Conservation (phyloP, 805 yeast species). For the Wickerhamomyces alni region DNA sequence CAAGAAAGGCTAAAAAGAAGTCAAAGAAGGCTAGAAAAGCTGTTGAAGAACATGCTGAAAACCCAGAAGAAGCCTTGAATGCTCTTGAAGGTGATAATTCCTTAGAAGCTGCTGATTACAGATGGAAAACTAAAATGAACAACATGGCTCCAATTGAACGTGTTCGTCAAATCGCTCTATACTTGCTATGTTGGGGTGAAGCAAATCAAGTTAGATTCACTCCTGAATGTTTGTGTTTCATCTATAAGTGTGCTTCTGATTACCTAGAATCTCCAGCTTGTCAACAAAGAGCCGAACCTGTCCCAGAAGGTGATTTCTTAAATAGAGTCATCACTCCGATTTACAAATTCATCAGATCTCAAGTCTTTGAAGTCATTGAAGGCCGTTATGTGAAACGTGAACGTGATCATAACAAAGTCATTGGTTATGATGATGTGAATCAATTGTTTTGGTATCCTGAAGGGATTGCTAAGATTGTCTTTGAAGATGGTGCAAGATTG, state of each 20-base stretch:
- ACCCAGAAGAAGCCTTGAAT: constrained; percentile 49
- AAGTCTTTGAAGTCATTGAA: constrained; percentile 74
- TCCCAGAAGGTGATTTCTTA: constrained; percentile 84
- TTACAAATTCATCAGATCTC: constrained; percentile 72
- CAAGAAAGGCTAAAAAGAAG: constrained; percentile 75
- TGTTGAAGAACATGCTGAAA: constrained; percentile 60
- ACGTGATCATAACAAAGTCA: constrained; percentile 71
- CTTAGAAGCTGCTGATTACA: constrained; percentile 70
- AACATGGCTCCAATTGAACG: constrained; percentile 66
- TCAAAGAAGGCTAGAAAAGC: constrained; percentile 72
- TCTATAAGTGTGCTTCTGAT: constrained; percentile 92
- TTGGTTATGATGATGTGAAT: constrained; percentile 97
- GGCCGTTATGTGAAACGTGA: constrained; percentile 84
- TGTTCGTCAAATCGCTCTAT: constrained; percentile 73
- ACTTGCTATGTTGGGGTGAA: constrained; percentile 82
- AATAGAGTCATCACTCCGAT: constrained; percentile 91
- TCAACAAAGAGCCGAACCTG: constrained; percentile 78
- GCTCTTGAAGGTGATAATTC: constrained; percentile 82
- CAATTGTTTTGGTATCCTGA: constrained; percentile 99
- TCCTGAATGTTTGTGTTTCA: constrained; percentile 84
- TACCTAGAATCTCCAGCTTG: constrained; percentile 85
- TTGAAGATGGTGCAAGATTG: constrained; percentile 88
- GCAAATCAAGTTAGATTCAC: constrained; percentile 93
- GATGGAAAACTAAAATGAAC: constrained; percentile 84
- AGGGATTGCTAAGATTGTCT: constrained; percentile 88